phyloP scores from a whole-genome alignment of 2,329 filamentous ascomycete genomes.

The Magnaporthiopsis rhizophila region DNA sequence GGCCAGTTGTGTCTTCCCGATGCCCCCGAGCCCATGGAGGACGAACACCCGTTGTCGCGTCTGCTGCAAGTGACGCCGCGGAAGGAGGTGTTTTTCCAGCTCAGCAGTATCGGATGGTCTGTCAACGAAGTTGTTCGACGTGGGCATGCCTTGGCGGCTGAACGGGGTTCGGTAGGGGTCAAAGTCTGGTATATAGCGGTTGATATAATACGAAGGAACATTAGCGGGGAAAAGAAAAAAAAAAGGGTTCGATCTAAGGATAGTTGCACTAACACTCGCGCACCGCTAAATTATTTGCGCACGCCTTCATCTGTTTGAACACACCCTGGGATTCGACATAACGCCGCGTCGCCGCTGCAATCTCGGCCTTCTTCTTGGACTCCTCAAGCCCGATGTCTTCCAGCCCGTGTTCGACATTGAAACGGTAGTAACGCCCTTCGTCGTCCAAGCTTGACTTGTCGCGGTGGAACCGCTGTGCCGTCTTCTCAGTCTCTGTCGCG shows the following conservation, averaged over 20 bases:
- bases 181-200: slow-evolving; percentile 8
- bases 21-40: slow-evolving; percentile 14
- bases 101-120: slow-evolving; percentile 12
- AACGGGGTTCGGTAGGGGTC: slow-evolving; percentile 13
- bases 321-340: slow-evolving; percentile 13
- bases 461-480: slow-evolving; percentile 26
- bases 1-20: slow-evolving; percentile 16
- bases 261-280: slow-evolving; percentile 13
- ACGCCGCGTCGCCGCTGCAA: slow-evolving; percentile 18
- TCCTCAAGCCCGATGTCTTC: slow-evolving; percentile 33
- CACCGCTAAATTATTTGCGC: slow-evolving; percentile 12
- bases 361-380: slow-evolving; percentile 16
- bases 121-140: slow-evolving; percentile 15
- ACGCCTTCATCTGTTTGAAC: slow-evolving; percentile 15
- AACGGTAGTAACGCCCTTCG: slow-evolving; percentile 30
- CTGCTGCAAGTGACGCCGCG: slow-evolving; percentile 6
- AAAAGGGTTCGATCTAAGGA: not conserved
- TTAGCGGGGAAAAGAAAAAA: too few relatives aligned
- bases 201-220: too few relatives aligned
- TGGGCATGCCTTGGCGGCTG: slow-evolving; percentile 13
- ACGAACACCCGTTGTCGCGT: slow-evolving; percentile 11
- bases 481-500: slow-evolving; percentile 30
- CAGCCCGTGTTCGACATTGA: slow-evolving; percentile 33
- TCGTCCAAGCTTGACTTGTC: slow-evolving; percentile 24
- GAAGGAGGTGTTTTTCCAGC: slow-evolving; percentile 15